Evolutionary conservation across 2,329 filamentous ascomycete genomes (phyloP).

Genomic region (Clonostachys rhizophaga): DNA sequence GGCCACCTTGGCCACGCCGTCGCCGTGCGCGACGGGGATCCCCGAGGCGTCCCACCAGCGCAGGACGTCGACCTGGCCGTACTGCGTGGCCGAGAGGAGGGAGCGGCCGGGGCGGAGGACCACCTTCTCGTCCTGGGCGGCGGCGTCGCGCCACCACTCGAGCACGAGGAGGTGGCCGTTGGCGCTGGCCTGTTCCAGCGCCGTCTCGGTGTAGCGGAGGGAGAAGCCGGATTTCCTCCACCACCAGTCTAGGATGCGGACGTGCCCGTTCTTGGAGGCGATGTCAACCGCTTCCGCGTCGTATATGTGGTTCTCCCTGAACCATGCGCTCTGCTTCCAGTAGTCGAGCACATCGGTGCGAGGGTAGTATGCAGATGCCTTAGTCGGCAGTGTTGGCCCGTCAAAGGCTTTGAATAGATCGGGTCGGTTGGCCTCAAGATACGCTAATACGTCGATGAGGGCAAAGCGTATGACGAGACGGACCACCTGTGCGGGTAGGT

Average conservation of each 20-base stretch:
- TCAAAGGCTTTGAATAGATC: constrained; percentile 85
- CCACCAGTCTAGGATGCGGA: constrained; percentile 90
- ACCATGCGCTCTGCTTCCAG: constrained; percentile 81
- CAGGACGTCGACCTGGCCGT: constrained; percentile 71
- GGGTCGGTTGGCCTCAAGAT: constrained; percentile 54
- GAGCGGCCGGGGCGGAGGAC: constrained; percentile 78
- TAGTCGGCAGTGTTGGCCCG: constrained; percentile 79
- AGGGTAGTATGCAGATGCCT: constrained; percentile 82
- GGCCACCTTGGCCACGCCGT: constrained; percentile 78
- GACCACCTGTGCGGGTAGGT: constrained; percentile 75
- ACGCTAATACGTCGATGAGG: constrained; percentile 72
- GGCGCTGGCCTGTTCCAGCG: constrained; percentile 81
- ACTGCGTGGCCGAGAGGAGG: constrained; percentile 78
- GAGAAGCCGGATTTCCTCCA: constrained; percentile 70
- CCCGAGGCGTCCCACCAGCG: constrained; percentile 85
- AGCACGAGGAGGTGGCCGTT: constrained; percentile 82
- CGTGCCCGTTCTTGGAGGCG: constrained; percentile 79
- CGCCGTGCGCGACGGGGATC: constrained; percentile 74
- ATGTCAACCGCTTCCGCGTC: constrained; percentile 80
- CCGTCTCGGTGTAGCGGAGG: constrained; percentile 80
- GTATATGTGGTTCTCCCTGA: constrained; percentile 77
- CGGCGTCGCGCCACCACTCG: constrained; percentile 86
- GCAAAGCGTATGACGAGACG: constrained; percentile 91
- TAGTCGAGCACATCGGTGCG: constrained; percentile 82
- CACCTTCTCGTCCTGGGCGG: constrained; percentile 50